Evolutionary conservation across 352 stramenopile species (phyloP).

Genomic region (Pythium biforme): DNA sequence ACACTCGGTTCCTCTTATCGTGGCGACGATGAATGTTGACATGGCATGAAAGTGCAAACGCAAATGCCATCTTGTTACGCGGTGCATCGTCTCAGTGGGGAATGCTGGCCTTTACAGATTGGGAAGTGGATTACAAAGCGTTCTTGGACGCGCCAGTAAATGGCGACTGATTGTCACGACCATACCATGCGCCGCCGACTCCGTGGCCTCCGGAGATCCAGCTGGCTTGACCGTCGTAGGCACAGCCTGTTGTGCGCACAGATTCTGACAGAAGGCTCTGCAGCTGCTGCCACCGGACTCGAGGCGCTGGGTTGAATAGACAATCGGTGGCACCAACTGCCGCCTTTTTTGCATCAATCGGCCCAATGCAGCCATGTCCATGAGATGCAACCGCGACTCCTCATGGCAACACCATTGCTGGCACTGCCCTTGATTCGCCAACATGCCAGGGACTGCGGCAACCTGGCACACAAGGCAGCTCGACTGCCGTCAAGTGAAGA

Average conservation of each 20-base stretch:
- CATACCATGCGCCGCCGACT: neutral
- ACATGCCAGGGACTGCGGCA: neutral
- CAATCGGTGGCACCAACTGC: too few relatives aligned
- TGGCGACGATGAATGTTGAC: too few relatives aligned
- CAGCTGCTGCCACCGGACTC: neutral
- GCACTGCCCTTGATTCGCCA: neutral
- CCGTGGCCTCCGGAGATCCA: conserved; percentile 10
- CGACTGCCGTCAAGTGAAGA: too few relatives aligned
- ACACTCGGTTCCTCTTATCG: too few relatives aligned
- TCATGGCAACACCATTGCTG: too few relatives aligned
- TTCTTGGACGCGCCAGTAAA: neutral
- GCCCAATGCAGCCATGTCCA: neutral
- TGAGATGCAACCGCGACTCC: too few relatives aligned
- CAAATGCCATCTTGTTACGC: neutral
- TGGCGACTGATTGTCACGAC: neutral
- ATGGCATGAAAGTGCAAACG: too few relatives aligned
- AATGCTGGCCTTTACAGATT: neutral
- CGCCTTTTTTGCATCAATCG: neutral
- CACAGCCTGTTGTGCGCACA: neutral
- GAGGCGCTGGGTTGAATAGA: too few relatives aligned
- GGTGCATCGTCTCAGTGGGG: neutral
- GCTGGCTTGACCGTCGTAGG: conserved; percentile 1
- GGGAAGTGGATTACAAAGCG: neutral
- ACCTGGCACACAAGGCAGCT: too few relatives aligned
- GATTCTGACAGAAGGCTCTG: neutral